Evolutionary conservation across 805 yeast genomes (phyloP), one percentile per base, ranked within the genome.

Genomic region (Starmerella geochares): DNA sequence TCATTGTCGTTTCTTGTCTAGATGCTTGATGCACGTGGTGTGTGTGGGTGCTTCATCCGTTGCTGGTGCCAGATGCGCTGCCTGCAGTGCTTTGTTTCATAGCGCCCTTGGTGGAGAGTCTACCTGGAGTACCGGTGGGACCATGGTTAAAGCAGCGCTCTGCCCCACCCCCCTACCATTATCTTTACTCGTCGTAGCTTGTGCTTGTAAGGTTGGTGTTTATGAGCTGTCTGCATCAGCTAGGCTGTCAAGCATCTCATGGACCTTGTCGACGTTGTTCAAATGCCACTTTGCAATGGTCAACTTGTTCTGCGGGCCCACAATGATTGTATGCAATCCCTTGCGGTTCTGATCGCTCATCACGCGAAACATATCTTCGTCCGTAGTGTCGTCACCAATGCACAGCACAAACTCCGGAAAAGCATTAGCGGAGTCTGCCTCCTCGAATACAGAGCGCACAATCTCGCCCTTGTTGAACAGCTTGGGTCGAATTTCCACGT

Each of bases 391-490:
- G 66, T 92, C 99, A 46, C 99, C 99, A 39, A 86, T 67, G 68
- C 97, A 92, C 48, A 90, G 67, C 36, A 84, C 77, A 62, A 92
- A 90, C 60, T 86, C 95, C 0, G 96, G 92, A 47, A 78, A 64
- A 17, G 64, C 60, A 32, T 67, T 54, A n/a, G 21, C 24, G 11
- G 32, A 31, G 11, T 62, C 57, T 33, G 67, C 62, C 29, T 70
- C 70, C 19, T 79, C 69, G 10, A 86, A 85, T 51, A 90, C 72
- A 54, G 87, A 70, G 62, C 79, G 83, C 32, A 85, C 97, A 60
- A 92, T 92, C 66, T 90, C 98, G 50, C 99, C 99, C 66, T 92
- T 92, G 70, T 92, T 92, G 48, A 90, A 86, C 64, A 87, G 84
- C 52, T 79, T 78, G 13, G 99, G 99, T 55, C 98, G 75, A n/a